Evolutionary conservation across 2,329 filamentous ascomycete species (phyloP).

Genomic region (Ophiocordyceps polyrhachis-furcata): DNA sequence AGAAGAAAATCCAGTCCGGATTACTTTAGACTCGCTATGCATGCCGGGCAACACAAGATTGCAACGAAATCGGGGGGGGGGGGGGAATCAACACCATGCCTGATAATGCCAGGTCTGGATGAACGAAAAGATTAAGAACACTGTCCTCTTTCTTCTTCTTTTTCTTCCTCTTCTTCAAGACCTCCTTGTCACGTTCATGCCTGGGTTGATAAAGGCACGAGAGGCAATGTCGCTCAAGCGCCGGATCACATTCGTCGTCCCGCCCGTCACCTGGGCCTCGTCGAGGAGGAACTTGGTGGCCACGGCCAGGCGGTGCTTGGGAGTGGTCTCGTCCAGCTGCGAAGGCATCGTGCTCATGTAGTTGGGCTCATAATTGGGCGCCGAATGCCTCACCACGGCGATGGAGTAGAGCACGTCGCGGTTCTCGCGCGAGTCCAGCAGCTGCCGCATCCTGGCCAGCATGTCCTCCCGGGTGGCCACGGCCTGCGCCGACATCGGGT

Average conservation of each 20-base stretch:
- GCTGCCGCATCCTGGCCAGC: constrained; percentile 43
- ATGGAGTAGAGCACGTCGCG: constrained; percentile 83
- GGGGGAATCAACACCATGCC: no score
- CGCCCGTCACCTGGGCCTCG: constrained; percentile 42
- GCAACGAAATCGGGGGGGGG: no score
- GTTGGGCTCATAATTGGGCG: constrained; percentile 42
- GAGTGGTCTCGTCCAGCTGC: constrained; percentile 46
- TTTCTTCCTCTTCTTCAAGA: constrained; percentile 1
- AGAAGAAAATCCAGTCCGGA: no score
- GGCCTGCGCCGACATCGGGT: constrained; percentile 23
- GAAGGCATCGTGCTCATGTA: constrained; percentile 36
- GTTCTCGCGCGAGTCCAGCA: constrained; percentile 68
- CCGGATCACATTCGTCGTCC: constrained; percentile 56
- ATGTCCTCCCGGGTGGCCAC: constrained; percentile 43
- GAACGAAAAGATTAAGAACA: no score
- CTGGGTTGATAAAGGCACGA: constrained; percentile 37
- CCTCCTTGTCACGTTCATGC: constrained; percentile 23
- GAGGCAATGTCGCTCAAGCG: constrained; percentile 50
- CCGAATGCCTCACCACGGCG: constrained; percentile 58
- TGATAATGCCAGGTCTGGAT: no score
- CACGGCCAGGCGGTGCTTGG: constrained; percentile 46
- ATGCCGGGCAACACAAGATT: no score
- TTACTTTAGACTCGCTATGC: no score
- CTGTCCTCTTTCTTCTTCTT: no score
- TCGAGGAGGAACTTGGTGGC: constrained; percentile 52